These are phyloP conservation scores for Blastomyces gilchristii DNA, from an alignment of 2,329 filamentous ascomycete species.

Conservation along the genomic window DNA sequence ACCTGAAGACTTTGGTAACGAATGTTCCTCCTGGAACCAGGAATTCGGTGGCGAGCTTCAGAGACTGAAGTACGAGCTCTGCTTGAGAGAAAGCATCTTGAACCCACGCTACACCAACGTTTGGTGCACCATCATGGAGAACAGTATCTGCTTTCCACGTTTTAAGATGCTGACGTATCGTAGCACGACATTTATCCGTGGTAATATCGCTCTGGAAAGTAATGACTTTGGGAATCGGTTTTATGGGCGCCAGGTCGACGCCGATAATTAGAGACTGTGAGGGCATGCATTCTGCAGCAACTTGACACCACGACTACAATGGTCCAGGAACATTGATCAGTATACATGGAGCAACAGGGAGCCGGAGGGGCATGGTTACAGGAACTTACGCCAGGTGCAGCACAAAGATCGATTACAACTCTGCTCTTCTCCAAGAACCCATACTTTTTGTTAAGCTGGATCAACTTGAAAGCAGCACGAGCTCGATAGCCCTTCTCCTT, in stretches of 20 bases:
- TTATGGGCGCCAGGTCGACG: slow-evolving; percentile 90
- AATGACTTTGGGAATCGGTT: slow-evolving; percentile 86
- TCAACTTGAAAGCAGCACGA: slow-evolving; percentile 92
- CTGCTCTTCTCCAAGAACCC: slow-evolving; percentile 94
- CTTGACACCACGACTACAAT: slow-evolving; percentile 79
- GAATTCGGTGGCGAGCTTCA: slow-evolving; percentile 93
- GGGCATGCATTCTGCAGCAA: slow-evolving; percentile 92
- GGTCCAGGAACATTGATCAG: neutral
- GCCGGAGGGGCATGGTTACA: neutral
- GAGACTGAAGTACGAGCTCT: slow-evolving; percentile 76
- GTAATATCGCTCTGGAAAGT: slow-evolving; percentile 98
- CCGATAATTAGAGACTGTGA: slow-evolving; percentile 80
- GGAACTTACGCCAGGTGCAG: slow-evolving; percentile 70
- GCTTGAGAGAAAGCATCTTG: slow-evolving; percentile 98
- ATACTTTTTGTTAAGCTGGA: slow-evolving; percentile 99
- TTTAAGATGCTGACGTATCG: slow-evolving; percentile 80
- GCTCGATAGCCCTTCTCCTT: slow-evolving; percentile 98
- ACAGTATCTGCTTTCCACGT: slow-evolving; percentile 95
- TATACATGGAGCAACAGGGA: neutral
- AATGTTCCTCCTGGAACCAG: slow-evolving; percentile 81
- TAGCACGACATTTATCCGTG: slow-evolving; percentile 87
- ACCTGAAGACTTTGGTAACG: slow-evolving; percentile 94
- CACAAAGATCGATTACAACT: slow-evolving; percentile 93
- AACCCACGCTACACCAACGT: slow-evolving; percentile 95
- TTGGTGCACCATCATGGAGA: slow-evolving; percentile 91